These are phyloP conservation scores for Kazachstania africana DNA, from an alignment of 805 yeast genomes.

Conservation along the genomic window DNA sequence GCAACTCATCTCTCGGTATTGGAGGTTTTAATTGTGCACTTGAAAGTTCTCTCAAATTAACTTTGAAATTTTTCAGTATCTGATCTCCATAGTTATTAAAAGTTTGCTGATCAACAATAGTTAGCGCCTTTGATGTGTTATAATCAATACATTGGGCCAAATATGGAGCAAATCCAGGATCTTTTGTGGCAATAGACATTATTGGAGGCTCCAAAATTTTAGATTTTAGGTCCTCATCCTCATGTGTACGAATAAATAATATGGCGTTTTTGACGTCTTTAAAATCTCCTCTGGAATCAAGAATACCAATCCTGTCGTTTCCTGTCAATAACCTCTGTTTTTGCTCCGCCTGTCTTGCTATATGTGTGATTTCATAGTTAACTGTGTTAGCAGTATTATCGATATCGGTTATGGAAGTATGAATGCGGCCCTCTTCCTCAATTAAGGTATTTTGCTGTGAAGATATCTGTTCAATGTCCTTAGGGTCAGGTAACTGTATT, in stretches of 20 bases:
- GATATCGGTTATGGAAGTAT: conserved; percentile 13
- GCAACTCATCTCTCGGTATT: conserved; percentile 28
- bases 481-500: conserved; percentile 8
- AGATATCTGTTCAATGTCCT: conserved; percentile 7
- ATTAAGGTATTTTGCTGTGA: conserved; percentile 18
- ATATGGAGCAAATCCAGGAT: conserved; percentile 38
- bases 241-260: conserved; percentile 25
- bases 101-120: conserved; percentile 42
- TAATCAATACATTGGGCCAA: conserved; percentile 46
- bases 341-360: conserved; percentile 25
- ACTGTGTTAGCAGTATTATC: conserved; percentile 25
- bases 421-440: conserved; percentile 7
- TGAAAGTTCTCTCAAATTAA: conserved; percentile 44
- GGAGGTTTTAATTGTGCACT: conserved; percentile 10
- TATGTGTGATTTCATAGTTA: conserved; percentile 30
- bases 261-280: conserved; percentile 26
- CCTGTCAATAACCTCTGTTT: conserved; percentile 25
- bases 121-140: conserved; percentile 48
- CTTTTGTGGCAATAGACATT: conserved; percentile 45
- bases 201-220: conserved; percentile 65
- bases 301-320: conserved; percentile 39
- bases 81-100: conserved; percentile 34
- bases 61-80: conserved; percentile 35
- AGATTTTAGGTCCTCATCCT: conserved; percentile 26
- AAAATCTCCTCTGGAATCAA: conserved; percentile 27